Evolutionary conservation across 257 asterid genomes (phyloP), one percentile per base, ranked within the genome.

Genomic region (Lavandula angustifolia): DNA sequence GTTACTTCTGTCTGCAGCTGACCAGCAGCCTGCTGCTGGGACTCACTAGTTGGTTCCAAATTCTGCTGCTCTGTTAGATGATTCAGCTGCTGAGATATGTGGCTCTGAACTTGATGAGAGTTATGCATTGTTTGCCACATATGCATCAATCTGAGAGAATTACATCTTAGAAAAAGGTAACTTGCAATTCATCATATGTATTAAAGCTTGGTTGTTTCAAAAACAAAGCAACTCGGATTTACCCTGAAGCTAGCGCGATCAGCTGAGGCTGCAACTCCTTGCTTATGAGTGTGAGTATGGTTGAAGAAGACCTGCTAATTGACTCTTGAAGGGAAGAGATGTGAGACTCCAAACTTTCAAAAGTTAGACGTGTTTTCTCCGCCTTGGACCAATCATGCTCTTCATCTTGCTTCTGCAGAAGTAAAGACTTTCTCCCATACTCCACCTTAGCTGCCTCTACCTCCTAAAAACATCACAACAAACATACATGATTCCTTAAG

Each of bases 251-350:
- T 67, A 89, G 73, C 35, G 94, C 81, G 46, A 82, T 73, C 73
- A 89, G 68, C 81, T 89, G 95, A 70, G 91, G 94, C 34, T 80
- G 85, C 66, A 89, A 76, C 73, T 89, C 97, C 72, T 83, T 83
- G 52, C 71, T 79, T 62, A 87, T 68, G 76, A 89, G 85, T 38
- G 46, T 76, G 67, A 74, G 44, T 74, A 89, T 75, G 60, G 82
- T 74, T 32, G 86, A 83, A 54, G 73, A 74, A 59, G 91, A 81
- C 51, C 49, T 47, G 48, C 64, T 63, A 46, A 87, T 87, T 61
- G 95, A 85, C 74, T 87, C 82, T 74, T 85, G 87, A 62, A 81
- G 80, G 27, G 85, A 78, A 34, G 49, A 69, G 75, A 84, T 76
- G 75, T 81, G 50, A 71, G 88, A 68, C 54, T 84, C 80, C 79